Evolutionary conservation across 208 protist genomes (phyloP).

Genomic region (Leishmania gerbilli): DNA sequence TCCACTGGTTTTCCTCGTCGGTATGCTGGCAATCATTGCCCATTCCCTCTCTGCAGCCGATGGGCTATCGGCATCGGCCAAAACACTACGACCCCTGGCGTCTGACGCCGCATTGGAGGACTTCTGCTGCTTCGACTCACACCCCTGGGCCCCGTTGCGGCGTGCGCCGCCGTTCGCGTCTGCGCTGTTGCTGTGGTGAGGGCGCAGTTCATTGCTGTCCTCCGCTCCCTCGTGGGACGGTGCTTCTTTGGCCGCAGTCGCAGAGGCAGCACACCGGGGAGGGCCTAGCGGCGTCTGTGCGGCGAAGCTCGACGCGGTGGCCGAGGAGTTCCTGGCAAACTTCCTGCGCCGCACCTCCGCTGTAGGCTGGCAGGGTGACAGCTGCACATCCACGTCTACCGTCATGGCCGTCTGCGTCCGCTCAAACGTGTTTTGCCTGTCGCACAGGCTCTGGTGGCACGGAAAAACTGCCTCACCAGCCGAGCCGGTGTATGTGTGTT

Average conservation of each 20-base stretch:
- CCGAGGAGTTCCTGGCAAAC: background rate
- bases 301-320: background rate
- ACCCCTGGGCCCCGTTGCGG: too few relatives aligned
- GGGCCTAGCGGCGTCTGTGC: background rate
- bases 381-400: slow-evolving; percentile 22
- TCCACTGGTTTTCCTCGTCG: background rate
- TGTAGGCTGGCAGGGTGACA: background rate
- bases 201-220: background rate
- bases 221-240: background rate
- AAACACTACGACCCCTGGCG: background rate
- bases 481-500: slow-evolving; percentile 10
- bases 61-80: background rate
- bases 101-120: background rate
- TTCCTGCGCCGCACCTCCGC: background rate
- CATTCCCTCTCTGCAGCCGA: background rate
- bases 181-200: background rate
- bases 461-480: slow-evolving; percentile 8
- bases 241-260: background rate
- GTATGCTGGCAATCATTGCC: background rate
- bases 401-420: slow-evolving; percentile 23
- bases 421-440: slow-evolving; percentile 14
- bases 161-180: background rate
- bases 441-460: background rate
- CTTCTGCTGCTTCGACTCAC: background rate
- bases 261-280: background rate